Evolutionary conservation across 768 basidiomycete species (phyloP).

Genomic region (Kwoniella dendrophila): DNA sequence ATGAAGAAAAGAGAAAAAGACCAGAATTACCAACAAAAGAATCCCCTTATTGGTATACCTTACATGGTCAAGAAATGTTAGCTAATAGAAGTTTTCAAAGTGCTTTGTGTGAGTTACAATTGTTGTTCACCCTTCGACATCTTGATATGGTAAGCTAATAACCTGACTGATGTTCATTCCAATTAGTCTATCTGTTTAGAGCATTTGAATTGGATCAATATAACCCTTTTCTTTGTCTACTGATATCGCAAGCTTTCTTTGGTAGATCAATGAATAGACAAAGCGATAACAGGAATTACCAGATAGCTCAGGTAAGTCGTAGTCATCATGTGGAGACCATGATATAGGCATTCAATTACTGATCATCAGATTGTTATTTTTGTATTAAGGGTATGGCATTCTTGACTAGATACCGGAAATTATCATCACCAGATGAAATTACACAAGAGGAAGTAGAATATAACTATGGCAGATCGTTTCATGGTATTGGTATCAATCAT

Average conservation of each 20-base stretch:
- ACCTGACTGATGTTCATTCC: background rate
- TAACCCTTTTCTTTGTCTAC: constrained; percentile 82
- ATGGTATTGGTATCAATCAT: constrained; percentile 82
- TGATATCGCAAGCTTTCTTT: constrained; percentile 78
- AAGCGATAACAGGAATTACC: constrained; percentile 88
- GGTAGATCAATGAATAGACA: constrained; percentile 92
- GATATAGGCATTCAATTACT: no score
- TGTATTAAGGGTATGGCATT: constrained; percentile 74
- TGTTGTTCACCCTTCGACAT: no score
- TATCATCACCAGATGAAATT: constrained; percentile 57
- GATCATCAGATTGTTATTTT: background rate
- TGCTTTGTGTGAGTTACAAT: constrained; percentile 78
- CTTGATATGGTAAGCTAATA: background rate
- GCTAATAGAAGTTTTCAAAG: constrained; percentile 84
- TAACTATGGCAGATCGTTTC: constrained; percentile 89
- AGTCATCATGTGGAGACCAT: background rate
- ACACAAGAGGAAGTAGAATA: constrained; percentile 73
- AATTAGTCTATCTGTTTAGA: constrained; percentile 79
- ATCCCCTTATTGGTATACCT: constrained; percentile 58
- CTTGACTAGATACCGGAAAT: constrained; percentile 73
- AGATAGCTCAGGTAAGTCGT: constrained; percentile 68
- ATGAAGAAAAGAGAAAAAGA: constrained; percentile 39
- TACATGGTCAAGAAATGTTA: constrained; percentile 84
- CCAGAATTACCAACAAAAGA: constrained; percentile 27
- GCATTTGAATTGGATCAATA: constrained; percentile 81